Evolutionary conservation across 805 yeast genomes (phyloP).

Genomic region (Yamadazyma akitaensis): DNA sequence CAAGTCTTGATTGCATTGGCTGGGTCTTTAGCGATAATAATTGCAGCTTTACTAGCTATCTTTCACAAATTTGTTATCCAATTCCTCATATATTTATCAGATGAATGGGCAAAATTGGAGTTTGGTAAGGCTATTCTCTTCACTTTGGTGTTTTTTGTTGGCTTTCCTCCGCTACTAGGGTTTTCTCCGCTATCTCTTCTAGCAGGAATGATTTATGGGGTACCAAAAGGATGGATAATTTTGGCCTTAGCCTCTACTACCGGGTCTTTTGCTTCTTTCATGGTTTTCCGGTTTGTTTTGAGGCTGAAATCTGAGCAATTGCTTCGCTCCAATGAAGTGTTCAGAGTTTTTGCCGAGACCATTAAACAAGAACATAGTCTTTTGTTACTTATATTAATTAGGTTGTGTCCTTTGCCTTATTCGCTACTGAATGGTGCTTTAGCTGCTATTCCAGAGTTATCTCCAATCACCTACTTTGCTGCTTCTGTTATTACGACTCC

Average conservation of each 20-base stretch:
- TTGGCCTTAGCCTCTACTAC: constrained; percentile 63
- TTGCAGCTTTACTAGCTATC: constrained; percentile 12
- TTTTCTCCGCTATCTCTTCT: constrained; percentile 64
- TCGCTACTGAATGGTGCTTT: constrained; percentile 90
- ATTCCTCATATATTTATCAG: constrained; percentile 40
- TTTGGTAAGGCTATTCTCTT: constrained; percentile 49
- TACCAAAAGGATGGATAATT: constrained; percentile 74
- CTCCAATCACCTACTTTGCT: constrained; percentile 55
- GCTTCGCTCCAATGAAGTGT: constrained; percentile 57
- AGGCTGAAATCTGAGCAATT: constrained; percentile 55
- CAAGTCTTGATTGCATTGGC: constrained; percentile 16
- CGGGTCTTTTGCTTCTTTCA: constrained; percentile 76
- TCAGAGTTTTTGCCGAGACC: constrained; percentile 72
- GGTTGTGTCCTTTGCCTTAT: constrained; percentile 91
- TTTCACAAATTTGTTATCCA: constrained; percentile 37
- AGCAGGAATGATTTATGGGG: constrained; percentile 81
- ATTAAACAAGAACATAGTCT: constrained; percentile 61
- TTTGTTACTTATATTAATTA: constrained; percentile 62
- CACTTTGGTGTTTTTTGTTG: constrained; percentile 55
- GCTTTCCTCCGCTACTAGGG: constrained; percentile 91
- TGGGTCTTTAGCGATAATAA: constrained; percentile 11
- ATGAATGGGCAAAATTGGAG: constrained; percentile 38
- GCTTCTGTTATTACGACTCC: constrained; percentile 82
- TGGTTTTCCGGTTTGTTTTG: constrained; percentile 60
- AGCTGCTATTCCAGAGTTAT: constrained; percentile 79